A percentile compares a stretch with the other conserved stretches of the same genome.
These are phyloP conservation scores for Linnemannia schmuckeri DNA, from an alignment of 192 early-diverging fungal genomes.

Conservation along the genomic window DNA sequence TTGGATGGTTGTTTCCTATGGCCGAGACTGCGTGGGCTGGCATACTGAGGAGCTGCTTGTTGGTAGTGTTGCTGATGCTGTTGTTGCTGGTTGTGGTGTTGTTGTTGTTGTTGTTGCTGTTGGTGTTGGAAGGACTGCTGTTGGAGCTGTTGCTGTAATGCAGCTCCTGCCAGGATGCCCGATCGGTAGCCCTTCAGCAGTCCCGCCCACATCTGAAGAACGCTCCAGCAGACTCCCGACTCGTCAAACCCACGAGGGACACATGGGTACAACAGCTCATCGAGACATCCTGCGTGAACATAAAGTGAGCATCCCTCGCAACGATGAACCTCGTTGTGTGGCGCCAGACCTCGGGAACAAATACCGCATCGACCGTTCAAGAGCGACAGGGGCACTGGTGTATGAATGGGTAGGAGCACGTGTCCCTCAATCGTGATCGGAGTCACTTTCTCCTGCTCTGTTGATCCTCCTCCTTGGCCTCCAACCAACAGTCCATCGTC, in stretches of 20 bases:
- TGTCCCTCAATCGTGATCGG: conserved; percentile 37
- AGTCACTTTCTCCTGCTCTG: not conserved
- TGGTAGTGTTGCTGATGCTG: conserved; percentile 12
- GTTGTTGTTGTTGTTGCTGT: conserved; percentile 27
- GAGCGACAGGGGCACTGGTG: conserved; percentile 11
- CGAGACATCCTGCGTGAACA: conserved; percentile 63
- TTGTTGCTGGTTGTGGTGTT: conserved; percentile 29
- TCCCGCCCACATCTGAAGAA: conserved; percentile 84
- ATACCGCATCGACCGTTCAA: conserved; percentile 41
- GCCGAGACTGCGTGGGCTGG: not conserved
- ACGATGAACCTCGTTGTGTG: conserved; percentile 33
- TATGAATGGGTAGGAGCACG: conserved; percentile 19
- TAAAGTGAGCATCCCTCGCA: conserved; percentile 61
- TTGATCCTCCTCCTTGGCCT: conserved; percentile 2
- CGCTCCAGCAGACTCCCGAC: conserved; percentile 71
- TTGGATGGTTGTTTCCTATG: conserved; percentile 43
- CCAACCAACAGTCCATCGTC: conserved; percentile 6
- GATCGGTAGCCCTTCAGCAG: conserved; percentile 78
- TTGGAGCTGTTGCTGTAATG: conserved; percentile 28
- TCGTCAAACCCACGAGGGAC: conserved; percentile 77
- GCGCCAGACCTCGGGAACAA: conserved; percentile 16
- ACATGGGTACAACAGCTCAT: conserved; percentile 68
- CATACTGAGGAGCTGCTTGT: not conserved
- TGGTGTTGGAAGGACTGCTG: conserved; percentile 33
- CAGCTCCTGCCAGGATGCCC: conserved; percentile 62